phyloP scores from a whole-genome alignment of 306 rosid species.

The Ochetophila trinervis region DNA sequence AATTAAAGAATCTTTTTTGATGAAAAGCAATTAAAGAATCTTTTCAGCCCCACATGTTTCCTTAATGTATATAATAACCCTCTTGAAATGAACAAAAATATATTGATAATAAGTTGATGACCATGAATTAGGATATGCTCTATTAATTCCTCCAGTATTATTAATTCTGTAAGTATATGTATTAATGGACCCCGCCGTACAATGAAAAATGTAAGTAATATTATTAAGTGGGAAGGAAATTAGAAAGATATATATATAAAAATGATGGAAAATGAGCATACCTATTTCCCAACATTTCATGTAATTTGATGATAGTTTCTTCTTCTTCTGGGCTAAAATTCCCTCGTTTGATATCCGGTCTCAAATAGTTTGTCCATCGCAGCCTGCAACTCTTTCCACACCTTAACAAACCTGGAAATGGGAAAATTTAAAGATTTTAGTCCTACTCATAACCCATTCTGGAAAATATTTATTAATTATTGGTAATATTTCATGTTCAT shows the following conservation, averaged over 20 bases:
- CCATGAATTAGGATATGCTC: no score
- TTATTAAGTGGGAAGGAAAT: not conserved
- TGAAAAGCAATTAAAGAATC: slow-evolving; percentile 38
- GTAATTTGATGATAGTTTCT: slow-evolving; percentile 61
- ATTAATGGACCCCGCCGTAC: no score
- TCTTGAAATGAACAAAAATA: not conserved
- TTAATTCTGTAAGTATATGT: no score
- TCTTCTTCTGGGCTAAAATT: slow-evolving; percentile 76
- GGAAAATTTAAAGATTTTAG: not conserved
- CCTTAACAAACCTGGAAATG: slow-evolving; percentile 51
- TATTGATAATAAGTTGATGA: no score
- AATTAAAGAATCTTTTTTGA: slow-evolving; percentile 30
- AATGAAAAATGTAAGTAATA: no score
- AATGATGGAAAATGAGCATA: slow-evolving; percentile 1
- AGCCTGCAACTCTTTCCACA: slow-evolving; percentile 96
- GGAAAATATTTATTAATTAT: no score
- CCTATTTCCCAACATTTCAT: slow-evolving; percentile 77
- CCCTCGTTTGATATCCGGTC: slow-evolving; percentile 91
- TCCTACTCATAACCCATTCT: no score
- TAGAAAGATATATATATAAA: not conserved
- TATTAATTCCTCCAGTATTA: no score
- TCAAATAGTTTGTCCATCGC: slow-evolving; percentile 75
- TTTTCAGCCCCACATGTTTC: slow-evolving; percentile 18
- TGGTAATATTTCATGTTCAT: no score
- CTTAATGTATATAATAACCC: slow-evolving; percentile 19